Percentiles rank a stretch among this genome's conserved stretches.
phyloP scores from a whole-genome alignment of 2,329 filamentous ascomycete genomes.

The Polytolypa hystricis region DNA sequence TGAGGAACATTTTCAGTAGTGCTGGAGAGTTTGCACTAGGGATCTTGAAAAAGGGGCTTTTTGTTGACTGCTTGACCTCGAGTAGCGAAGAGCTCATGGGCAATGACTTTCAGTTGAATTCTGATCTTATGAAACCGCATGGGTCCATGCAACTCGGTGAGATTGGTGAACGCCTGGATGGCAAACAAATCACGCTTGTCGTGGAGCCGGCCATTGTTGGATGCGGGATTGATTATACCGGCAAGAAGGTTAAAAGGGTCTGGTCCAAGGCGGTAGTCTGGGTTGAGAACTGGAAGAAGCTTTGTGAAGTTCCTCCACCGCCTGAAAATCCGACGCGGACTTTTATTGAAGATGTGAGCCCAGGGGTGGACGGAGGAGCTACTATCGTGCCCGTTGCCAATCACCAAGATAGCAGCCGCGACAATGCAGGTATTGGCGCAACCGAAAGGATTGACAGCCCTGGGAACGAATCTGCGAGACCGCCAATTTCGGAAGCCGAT shows the following conservation, averaged over 20 bases:
- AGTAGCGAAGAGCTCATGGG: neutral
- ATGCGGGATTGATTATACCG: neutral
- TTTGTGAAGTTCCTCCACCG: too few species aligned
- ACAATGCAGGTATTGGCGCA: too few species aligned
- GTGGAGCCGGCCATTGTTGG: slow-evolving; percentile 8
- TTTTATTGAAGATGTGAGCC: too few species aligned
- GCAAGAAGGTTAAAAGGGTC: neutral
- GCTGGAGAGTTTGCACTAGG: too few species aligned
- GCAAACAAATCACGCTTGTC: slow-evolving; percentile 5
- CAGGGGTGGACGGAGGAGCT: neutral
- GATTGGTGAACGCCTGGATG: neutral
- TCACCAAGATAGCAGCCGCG: too few species aligned
- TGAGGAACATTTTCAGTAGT: too few species aligned
- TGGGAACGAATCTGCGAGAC: too few species aligned
- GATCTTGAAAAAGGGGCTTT: too few species aligned
- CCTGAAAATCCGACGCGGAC: too few species aligned
- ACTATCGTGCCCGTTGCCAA: neutral
- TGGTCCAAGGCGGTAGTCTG: slow-evolving; percentile 8
- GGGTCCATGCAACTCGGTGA: neutral
- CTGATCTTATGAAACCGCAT: slow-evolving; percentile 4
- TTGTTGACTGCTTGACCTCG: neutral
- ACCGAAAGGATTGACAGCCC: too few species aligned
- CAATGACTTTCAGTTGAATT: slow-evolving; percentile 2
- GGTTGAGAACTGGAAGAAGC: slow-evolving; percentile 1
- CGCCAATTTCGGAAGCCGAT: too few species aligned